These are phyloP conservation scores for Phoenix dactylifera DNA, from an alignment of 176 grass and related monocot species.

Conservation along the genomic window DNA sequence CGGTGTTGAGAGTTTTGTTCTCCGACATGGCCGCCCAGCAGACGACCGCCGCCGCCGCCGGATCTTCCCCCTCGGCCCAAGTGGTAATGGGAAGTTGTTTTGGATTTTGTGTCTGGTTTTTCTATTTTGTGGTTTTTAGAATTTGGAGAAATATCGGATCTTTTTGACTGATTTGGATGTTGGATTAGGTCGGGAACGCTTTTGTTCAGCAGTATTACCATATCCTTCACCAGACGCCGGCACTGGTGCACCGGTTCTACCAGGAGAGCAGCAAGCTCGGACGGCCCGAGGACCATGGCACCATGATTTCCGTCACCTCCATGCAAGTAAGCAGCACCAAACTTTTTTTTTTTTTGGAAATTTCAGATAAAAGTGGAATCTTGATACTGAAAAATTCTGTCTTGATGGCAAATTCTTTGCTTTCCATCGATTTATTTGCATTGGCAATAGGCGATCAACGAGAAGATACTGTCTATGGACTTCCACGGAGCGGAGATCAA, in stretches of 20 bases:
- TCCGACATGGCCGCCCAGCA: constrained; percentile 43
- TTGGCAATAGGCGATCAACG: constrained; percentile 59
- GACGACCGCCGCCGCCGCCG: constrained; percentile 11
- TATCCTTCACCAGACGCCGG: constrained; percentile 90
- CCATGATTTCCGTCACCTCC: constrained; percentile 66
- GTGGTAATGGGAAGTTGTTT: constrained; percentile 36
- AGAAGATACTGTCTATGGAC: constrained; percentile 88
- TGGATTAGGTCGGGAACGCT: constrained; percentile 78
- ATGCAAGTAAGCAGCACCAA: constrained; percentile 34
- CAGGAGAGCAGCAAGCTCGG: constrained; percentile 87
- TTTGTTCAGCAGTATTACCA: constrained; percentile 97
- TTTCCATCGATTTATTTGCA: too few relatives aligned
- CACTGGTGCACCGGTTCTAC: constrained; percentile 87
- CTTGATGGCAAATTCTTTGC: too few relatives aligned
- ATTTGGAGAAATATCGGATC: too few relatives aligned
- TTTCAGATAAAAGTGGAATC: constrained; percentile 6
- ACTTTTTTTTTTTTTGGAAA: neutral
- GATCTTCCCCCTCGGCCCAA: constrained; percentile 47
- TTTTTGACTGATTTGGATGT: constrained; percentile 11
- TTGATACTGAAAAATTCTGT: too few relatives aligned
- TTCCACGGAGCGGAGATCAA: constrained; percentile 70
- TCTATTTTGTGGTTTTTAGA: too few relatives aligned
- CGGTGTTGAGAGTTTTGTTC: too few relatives aligned
- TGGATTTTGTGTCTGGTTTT: too few relatives aligned
- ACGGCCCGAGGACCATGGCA: constrained; percentile 35